These are phyloP conservation scores for Passiflora organensis DNA, from an alignment of 345 rosid genomes.

Conservation along the genomic window DNA sequence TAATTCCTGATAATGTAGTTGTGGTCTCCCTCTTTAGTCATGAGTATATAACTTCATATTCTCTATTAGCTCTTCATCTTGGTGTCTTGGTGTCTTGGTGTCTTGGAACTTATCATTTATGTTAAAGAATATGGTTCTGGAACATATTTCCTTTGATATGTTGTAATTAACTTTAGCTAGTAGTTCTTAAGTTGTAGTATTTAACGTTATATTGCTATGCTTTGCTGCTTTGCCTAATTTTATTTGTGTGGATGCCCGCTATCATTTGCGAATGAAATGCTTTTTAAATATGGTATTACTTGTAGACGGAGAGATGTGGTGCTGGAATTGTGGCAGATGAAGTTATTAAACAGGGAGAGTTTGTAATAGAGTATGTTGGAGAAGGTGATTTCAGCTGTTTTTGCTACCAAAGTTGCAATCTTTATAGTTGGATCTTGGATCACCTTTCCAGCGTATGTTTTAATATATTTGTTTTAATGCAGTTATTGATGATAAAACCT, in stretches of 20 bases:
- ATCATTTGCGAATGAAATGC: slow-evolving; percentile 12
- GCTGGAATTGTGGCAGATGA: slow-evolving; percentile 89
- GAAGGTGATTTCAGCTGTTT: slow-evolving; percentile 55
- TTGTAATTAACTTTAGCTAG: not conserved
- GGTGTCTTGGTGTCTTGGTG: too few species aligned
- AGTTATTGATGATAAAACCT: slow-evolving; percentile 93
- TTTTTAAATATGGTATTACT: slow-evolving; percentile 28
- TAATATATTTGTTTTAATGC: slow-evolving; percentile 13
- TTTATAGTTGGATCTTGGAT: slow-evolving; percentile 1
- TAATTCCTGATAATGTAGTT: too few species aligned
- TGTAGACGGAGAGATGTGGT: slow-evolving; percentile 98
- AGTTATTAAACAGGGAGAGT: slow-evolving; percentile 80
- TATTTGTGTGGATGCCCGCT: slow-evolving; percentile 3
- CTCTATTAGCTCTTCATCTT: too few species aligned
- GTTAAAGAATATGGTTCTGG: too few species aligned
- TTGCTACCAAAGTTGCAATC: slow-evolving; percentile 2
- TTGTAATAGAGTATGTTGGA: slow-evolving; percentile 94
- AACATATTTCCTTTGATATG: too few species aligned
- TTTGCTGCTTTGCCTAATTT: slow-evolving; percentile 1
- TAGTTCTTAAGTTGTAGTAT: not conserved
- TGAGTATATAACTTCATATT: too few species aligned
- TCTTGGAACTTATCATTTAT: too few species aligned
- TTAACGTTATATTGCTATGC: slow-evolving; percentile 6
- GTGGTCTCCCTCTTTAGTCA: too few species aligned
- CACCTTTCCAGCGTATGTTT: slow-evolving; percentile 1